phyloP scores from a whole-genome alignment of 305 asterid genomes.

The Fraxinus paxiana region DNA sequence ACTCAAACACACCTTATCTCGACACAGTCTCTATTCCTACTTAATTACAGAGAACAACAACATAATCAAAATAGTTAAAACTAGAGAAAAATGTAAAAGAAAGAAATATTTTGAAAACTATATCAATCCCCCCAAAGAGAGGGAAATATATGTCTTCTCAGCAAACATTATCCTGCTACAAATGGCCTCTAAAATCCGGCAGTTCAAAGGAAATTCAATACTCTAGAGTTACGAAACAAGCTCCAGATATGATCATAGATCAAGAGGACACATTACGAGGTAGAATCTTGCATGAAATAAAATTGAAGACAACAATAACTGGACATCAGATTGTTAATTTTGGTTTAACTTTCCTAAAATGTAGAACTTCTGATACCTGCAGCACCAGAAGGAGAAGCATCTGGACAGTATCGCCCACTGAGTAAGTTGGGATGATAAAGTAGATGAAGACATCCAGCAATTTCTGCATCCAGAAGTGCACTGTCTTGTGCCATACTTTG shows the following conservation, averaged over 20 bases:
- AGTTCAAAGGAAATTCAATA: conserved; percentile 9
- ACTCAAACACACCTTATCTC: neutral
- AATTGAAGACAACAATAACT: neutral
- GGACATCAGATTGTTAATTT: neutral
- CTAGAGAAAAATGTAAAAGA: conserved; percentile 2
- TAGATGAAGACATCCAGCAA: conserved; percentile 83
- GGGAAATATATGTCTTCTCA: neutral
- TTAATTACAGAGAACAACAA: neutral
- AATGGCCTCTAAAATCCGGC: conserved; percentile 14
- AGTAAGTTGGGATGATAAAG: conserved; percentile 93
- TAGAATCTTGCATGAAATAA: neutral
- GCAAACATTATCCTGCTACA: neutral
- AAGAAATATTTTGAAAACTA: conserved; percentile 11
- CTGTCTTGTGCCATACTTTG: conserved; percentile 64
- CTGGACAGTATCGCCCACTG: conserved; percentile 93
- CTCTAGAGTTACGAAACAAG: conserved; percentile 8
- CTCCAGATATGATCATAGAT: conserved; percentile 21
- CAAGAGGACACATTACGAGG: conserved; percentile 10
- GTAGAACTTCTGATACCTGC: conserved; percentile 53
- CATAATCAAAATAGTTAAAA: neutral
- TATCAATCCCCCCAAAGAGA: neutral
- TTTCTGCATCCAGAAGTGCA: conserved; percentile 77
- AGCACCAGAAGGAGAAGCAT: conserved; percentile 93
- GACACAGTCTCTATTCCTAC: neutral
- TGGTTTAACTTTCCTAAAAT: conserved; percentile 6